Base-by-base conservation (phyloP, 2,329 filamentous ascomycete species). In the Talaromyces sp. region DNA sequence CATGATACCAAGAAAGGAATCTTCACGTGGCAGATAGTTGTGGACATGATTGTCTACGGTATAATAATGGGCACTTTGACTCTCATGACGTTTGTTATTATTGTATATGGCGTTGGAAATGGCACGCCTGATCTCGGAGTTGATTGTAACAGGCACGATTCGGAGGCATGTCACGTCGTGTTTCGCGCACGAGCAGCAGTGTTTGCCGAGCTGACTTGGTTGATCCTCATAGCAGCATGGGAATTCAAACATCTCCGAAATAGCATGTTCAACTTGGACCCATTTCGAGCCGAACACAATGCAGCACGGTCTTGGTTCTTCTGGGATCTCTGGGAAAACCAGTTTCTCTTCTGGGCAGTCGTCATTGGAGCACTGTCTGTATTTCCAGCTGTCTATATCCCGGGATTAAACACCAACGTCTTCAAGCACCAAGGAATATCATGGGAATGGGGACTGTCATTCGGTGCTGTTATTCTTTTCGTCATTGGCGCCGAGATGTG, bases 141-240 rank as follows among this genome's bases (percentile, higher is more conserved):
- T 32, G 77, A 81, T 63, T 87, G 84, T 74, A 87, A 87, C 69
- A 71, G 80, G 42, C 72, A 68, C 19, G 82, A 80, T 68, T 78
- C 73, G 54, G 64, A 72, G 2, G 75, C 73, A 9, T 87, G 84
- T 69, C 77, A 81, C 8, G 73, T 78, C 1, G 83, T 86, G 15
- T 87, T 89, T 78, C 84, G 86, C 36, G 89, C 89, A 0, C 85
- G 90, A 15, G 88, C 88, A 2, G 90, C 89, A 0, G 88, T 86
- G 3, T 92, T 91, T 69, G 88, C 87, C 13, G 88, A 85, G 58
- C 78, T 92, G 11, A 91, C 89, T 0, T 92, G 89, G 85, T 85
- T 88, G 64, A 85, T 89, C 2, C 82, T 92, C 3, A 88, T 92
- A 73, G 81, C 90, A 2, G 89, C 90, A 0, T 92, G 89, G 90